Conservation (phyloP, 1,139 yeast species). For the Debaryomyces subglobosus region DNA sequence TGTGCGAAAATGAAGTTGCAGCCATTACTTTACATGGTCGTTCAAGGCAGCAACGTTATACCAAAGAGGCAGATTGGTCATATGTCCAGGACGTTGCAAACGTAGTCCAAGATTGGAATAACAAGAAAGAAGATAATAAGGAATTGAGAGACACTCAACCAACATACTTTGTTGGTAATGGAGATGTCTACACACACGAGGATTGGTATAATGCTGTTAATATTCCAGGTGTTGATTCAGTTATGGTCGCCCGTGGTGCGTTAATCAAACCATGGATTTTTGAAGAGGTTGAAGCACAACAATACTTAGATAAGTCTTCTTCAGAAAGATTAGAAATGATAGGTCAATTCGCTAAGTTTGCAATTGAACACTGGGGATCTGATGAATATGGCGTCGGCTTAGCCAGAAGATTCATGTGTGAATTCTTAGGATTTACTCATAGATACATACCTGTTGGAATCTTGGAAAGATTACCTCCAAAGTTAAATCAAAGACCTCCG, state of each 20-base stretch:
- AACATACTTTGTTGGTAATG: slow-evolving; percentile 82
- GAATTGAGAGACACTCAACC: slow-evolving; percentile 51
- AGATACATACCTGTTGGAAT: slow-evolving; percentile 94
- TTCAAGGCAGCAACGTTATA: slow-evolving; percentile 92
- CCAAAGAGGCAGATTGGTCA: slow-evolving; percentile 90
- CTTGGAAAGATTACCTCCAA: slow-evolving; percentile 84
- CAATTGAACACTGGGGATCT: slow-evolving; percentile 97
- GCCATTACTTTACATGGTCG: slow-evolving; percentile 96
- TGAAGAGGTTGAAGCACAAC: slow-evolving; percentile 89
- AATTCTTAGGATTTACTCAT: slow-evolving; percentile 90
- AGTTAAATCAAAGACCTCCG: slow-evolving; percentile 91
- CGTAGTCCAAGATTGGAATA: slow-evolving; percentile 63
- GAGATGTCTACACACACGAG: slow-evolving; percentile 83
- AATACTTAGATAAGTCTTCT: slow-evolving; percentile 88
- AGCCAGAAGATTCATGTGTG: slow-evolving; percentile 91
- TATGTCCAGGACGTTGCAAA: slow-evolving; percentile 78
- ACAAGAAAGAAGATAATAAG: slow-evolving; percentile 54
- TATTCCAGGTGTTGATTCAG: slow-evolving; percentile 79
- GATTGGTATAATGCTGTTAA: slow-evolving; percentile 86
- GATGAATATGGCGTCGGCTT: slow-evolving; percentile 91
- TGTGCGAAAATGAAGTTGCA: slow-evolving; percentile 79
- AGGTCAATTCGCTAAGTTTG: slow-evolving; percentile 69
- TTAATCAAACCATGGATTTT: slow-evolving; percentile 98
- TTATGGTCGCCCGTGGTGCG: slow-evolving; percentile 98
- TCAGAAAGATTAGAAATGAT: slow-evolving; percentile 81